phyloP scores from a whole-genome alignment of 2,329 filamentous ascomycete species.

The Clonostachys rosea region DNA sequence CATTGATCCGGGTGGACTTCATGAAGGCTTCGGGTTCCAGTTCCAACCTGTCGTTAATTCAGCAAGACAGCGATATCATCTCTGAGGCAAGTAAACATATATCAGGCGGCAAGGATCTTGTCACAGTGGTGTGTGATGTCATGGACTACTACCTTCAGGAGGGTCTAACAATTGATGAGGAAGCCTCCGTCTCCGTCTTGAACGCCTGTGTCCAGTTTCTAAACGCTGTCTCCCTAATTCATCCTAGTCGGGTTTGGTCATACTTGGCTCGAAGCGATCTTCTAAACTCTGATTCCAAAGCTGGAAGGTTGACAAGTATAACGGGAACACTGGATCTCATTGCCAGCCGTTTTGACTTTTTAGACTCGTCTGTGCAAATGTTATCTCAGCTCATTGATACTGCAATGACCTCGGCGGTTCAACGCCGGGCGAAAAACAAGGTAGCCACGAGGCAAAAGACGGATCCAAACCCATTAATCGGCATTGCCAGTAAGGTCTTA shows the following conservation, averaged over 20 bases:
- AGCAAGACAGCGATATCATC: constrained; percentile 37
- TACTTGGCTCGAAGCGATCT: constrained; percentile 79
- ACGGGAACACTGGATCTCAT: constrained; percentile 80
- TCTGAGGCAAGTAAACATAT: constrained; percentile 51
- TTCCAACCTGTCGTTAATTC: constrained; percentile 20
- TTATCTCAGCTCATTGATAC: constrained; percentile 75
- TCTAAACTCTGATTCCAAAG: constrained; percentile 70
- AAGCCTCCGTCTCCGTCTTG: constrained; percentile 61
- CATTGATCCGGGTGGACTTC: constrained; percentile 54
- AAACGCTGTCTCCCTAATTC: constrained; percentile 64
- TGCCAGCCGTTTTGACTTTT: constrained; percentile 70
- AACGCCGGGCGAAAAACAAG: constrained; percentile 51
- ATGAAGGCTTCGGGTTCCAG: constrained; percentile 21
- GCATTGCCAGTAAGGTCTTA: constrained; percentile 74
- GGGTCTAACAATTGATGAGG: constrained; percentile 50
- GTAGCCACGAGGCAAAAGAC: constrained; percentile 38
- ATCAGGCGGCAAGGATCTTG: constrained; percentile 64
- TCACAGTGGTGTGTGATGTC: constrained; percentile 77
- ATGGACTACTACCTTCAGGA: constrained; percentile 68
- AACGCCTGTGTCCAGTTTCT: constrained; percentile 76
- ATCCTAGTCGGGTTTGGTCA: constrained; percentile 85
- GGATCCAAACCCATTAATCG: constrained; percentile 55
- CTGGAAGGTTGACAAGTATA: constrained; percentile 72
- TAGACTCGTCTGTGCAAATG: constrained; percentile 67
- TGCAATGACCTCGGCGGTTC: constrained; percentile 63